Base-by-base conservation (phyloP, 768 basidiomycete species). In the Pisolithus marmoratus region DNA sequence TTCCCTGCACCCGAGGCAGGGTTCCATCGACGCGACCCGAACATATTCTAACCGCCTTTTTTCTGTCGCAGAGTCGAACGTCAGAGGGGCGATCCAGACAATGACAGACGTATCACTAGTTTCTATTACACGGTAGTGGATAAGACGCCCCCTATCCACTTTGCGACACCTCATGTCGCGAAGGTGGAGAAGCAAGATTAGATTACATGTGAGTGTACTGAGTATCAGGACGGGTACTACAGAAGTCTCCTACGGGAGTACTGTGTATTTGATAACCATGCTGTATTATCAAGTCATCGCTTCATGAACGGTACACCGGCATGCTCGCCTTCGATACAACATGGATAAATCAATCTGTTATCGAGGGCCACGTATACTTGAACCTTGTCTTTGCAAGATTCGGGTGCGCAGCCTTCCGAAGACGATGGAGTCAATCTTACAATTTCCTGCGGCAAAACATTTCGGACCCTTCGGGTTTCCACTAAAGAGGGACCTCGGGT, bases 331-430 rank as follows among this genome's bases (percentile, higher is more conserved):
- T 14, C 60, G 62, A 26, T 63, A 63, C 36, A 74, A 38, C 12
- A 58, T 60, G 20, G 55, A 50, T 4, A 47, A 51, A 29, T 61
- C 62, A 9, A 60, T 20, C 23, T 54, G n/a, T 48, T 45, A 26
- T 65, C 61, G 24, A 68, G 23, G 9, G 64, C 54, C 47, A 62
- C 59, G 67, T 70, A 24, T 66, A 56, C 50, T 62, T 36, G 11
- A 73, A 6, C 27, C 27, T 58, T n/a, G 74, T 69, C 55, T 70
- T 68, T 43, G 58, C 67, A 17, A 76, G 54, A 55, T 76, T 75
- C 1, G 75, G 72, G 50, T 77, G 74, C 5, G 66, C 61, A 41
- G 75, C 65, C 57, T 56, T 3, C 75, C 74, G 43, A 76, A 69
- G 45, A 65, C 60, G 8, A 71, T 63, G 1, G 63, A 74, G 46